Evolutionary conservation across 306 rosid genomes (phyloP), one percentile per base, ranked within the genome.

Genomic region (Mucuna pruriens): DNA sequence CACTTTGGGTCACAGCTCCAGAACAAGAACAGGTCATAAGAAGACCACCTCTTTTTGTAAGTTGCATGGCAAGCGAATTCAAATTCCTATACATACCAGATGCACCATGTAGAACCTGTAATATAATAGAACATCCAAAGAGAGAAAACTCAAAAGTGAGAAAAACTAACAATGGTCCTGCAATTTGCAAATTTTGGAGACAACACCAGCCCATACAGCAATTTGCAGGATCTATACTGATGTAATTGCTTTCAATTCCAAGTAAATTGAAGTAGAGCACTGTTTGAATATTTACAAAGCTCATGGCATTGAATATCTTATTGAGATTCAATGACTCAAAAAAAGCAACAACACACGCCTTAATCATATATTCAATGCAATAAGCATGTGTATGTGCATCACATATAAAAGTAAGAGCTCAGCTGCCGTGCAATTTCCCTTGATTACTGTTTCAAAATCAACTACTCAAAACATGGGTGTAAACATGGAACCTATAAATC

Each of bases 11-110:
- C 86, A 95, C 86, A 67, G 97, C 99, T 86, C 97, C 99, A 23
- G 99, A 90, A 73, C 99, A 95, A 6, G 97, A 93, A 88, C 97
- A 93, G 11, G 97, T 93, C 99, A 95, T 93, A 45, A 95, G 91
- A 86, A 95, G 93, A 72, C 99, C 97, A 7, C 98, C 98, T 80
- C 80, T 88, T 84, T 82, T 91, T 36, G 99, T 95, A 84, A 95
- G 84, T 77, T 85, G 91, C 97, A 95, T 91, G 8, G 98, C 97
- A 42, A 91, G 80, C 13, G 98, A 95, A 86, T 95, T 95, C 83
- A 93, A 79, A 71, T 77, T 91, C 74, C 97, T 87, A 84, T 93
- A 95, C 98, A 95, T 95, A 33, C 98, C 96, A 71, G 92, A 88
- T 62, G 99, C 98, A 51, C 88, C 86, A 72, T 85, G 92, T 39